Base-by-base conservation (phyloP, 768 basidiomycete species). In the Lactarius tabidus region DNA sequence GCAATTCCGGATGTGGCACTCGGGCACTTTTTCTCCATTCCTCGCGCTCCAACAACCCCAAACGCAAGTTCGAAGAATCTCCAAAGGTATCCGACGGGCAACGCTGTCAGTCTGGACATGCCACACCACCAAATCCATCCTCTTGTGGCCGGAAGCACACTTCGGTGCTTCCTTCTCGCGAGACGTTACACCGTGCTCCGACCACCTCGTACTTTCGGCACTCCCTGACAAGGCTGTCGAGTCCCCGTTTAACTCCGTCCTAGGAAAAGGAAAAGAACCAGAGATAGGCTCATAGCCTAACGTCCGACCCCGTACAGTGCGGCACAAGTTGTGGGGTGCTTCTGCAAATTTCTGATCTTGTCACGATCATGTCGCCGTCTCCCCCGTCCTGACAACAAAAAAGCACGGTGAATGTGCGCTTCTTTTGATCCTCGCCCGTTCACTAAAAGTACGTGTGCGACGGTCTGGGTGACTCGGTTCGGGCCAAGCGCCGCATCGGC, bases 361-460 rank as follows among this genome's bases (percentile, higher is more conserved):
- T 51, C 48, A 51, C 48, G 26, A 26, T 26, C 48, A 26, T 51
- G 48, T 60, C 41, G 53, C 59, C 63, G 63, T 59, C 63, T 55
- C 33, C 17, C 45, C 45, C 58, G 23, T n/a, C 43, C 26, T 41
- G 63, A 59, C 53, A 23, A 36, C 31, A 56, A 55, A 33, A 38
- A 31, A 15, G 38, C 20, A 29, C 23, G n/a, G 28, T 51, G 14
- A 51, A 51, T 15, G 48, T 51, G 23, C 17, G 17, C 57, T 65
- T 65, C 59, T 56, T 55, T 60, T 45, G 59, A 65, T 65, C 53
- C 58, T 65, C 64, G 31, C 36, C 53, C 64, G 17, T 35, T 55
- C 45, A 35, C 43, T 4, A 39, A 54, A 59, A 57, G 53, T 65
- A 60, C 43, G 36, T 60, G 52, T 29, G 35, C 31, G 10, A 23